phyloP scores from a whole-genome alignment of 129 eudicot genomes.

The Flaveria ramosissima region DNA sequence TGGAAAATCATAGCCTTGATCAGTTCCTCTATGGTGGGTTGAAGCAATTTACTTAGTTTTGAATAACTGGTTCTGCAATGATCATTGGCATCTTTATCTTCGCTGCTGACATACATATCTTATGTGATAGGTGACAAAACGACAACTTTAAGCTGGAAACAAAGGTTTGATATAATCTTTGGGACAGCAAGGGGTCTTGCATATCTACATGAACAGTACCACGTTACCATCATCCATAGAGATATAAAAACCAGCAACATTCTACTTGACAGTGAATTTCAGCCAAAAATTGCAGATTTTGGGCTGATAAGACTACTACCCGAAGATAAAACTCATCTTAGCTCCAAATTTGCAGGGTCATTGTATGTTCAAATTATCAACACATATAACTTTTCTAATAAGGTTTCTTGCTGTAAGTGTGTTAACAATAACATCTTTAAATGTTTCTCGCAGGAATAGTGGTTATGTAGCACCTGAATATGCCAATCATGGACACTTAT shows the following conservation, averaged over 20 bases:
- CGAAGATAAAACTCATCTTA: constrained; percentile 63
- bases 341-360: constrained; percentile 62
- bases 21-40: constrained; percentile 54
- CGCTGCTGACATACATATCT: background rate
- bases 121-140: constrained; percentile 47
- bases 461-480: constrained; percentile 81
- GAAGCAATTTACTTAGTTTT: background rate
- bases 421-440: background rate
- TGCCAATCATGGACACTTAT: constrained; percentile 60
- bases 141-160: constrained; percentile 54
- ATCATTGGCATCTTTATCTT: background rate
- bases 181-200: constrained; percentile 78
- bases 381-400: background rate
- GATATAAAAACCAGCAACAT: constrained; percentile 74
- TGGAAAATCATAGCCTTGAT: constrained; percentile 78
- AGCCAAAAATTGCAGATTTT: constrained; percentile 72
- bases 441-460: constrained; percentile 27
- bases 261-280: constrained; percentile 55
- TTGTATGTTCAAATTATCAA: constrained; percentile 47
- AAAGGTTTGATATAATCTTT: constrained; percentile 57
- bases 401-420: background rate
- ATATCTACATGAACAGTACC: constrained; percentile 74
- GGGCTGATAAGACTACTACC: constrained; percentile 72
- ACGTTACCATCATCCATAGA: constrained; percentile 73
- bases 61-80: background rate